Evolutionary conservation across 352 stramenopile genomes (phyloP).

Genomic region (Phytophthora palmivora): DNA sequence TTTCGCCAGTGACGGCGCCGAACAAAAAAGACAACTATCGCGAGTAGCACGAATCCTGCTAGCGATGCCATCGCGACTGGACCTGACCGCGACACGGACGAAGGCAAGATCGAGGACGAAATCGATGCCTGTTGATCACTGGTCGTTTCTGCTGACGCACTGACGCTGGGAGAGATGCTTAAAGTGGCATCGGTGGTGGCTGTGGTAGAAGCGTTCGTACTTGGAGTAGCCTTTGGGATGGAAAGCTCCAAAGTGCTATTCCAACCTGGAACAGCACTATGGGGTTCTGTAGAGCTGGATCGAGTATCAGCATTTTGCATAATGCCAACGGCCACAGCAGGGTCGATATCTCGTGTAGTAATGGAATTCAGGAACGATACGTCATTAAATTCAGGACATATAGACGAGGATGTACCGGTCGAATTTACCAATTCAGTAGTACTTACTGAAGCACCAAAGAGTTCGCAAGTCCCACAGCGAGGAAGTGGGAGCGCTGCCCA

Average conservation of each 20-base stretch:
- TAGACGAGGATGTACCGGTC: not conserved
- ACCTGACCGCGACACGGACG: conserved; percentile 24
- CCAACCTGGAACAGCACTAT: not conserved
- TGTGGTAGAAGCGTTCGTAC: not conserved
- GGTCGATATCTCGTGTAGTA: conserved; percentile 13
- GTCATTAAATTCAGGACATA: conserved; percentile 46
- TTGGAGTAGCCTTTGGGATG: not conserved
- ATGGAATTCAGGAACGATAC: conserved; percentile 33
- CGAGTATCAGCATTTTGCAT: conserved; percentile 5
- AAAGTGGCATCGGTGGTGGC: not conserved
- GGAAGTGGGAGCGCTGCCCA: conserved; percentile 53
- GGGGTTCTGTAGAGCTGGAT: not conserved
- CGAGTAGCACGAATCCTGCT: conserved; percentile 21
- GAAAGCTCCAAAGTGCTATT: not conserved
- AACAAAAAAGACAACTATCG: conserved; percentile 25
- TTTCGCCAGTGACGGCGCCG: conserved; percentile 7
- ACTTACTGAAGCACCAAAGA: conserved; percentile 37
- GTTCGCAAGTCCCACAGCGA: conserved; percentile 59
- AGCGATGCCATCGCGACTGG: conserved; percentile 31
- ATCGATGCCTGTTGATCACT: conserved; percentile 13
- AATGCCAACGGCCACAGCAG: not conserved
- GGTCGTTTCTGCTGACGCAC: conserved; percentile 4
- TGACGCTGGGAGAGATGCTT: conserved; percentile 8
- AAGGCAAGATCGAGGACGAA: conserved; percentile 28
- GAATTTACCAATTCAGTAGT: not conserved